phyloP scores from a whole-genome alignment of 2,329 filamentous ascomycete species.

The Septoria petroselini region DNA sequence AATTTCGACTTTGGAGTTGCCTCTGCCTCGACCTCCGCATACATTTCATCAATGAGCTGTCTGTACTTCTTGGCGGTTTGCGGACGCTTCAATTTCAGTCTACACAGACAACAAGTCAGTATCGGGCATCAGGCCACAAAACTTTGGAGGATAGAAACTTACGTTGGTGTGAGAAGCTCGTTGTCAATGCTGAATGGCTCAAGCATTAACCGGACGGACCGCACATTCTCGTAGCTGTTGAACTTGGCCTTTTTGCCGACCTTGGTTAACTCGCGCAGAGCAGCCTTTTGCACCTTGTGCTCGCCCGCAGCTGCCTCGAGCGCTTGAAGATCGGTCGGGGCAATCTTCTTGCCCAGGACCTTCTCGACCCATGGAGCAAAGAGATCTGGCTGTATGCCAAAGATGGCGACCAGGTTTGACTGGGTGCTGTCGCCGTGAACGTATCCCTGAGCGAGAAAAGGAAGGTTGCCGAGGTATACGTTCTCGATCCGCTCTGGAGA shows the following conservation, averaged over 20 bases:
- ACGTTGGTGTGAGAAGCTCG: constrained; percentile 83
- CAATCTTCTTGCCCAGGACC: constrained; percentile 64
- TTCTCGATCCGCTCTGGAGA: constrained; percentile 97
- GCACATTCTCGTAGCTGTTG: constrained; percentile 83
- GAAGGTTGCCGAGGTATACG: constrained; percentile 78
- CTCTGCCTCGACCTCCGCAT: constrained; percentile 52
- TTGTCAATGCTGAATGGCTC: constrained; percentile 95
- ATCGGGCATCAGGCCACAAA: background rate
- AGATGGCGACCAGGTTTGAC: constrained; percentile 77
- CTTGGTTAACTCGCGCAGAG: constrained; percentile 73
- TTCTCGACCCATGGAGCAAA: constrained; percentile 80
- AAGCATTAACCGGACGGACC: constrained; percentile 68
- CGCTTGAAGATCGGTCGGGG: constrained; percentile 61
- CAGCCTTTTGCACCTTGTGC: constrained; percentile 67
- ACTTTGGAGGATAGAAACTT: constrained; percentile 47
- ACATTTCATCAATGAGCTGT: constrained; percentile 57
- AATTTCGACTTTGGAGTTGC: constrained; percentile 48
- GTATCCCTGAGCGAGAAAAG: constrained; percentile 74
- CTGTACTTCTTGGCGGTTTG: constrained; percentile 63
- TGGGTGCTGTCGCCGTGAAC: constrained; percentile 88
- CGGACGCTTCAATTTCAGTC: constrained; percentile 69
- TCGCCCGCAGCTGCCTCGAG: constrained; percentile 66
- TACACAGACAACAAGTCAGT: constrained; percentile 34
- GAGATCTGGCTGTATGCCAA: constrained; percentile 78
- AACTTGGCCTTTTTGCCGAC: constrained; percentile 83